These are phyloP conservation scores for Flaveria floridana DNA, from an alignment of 140 eudicot genomes.

Conservation along the genomic window DNA sequence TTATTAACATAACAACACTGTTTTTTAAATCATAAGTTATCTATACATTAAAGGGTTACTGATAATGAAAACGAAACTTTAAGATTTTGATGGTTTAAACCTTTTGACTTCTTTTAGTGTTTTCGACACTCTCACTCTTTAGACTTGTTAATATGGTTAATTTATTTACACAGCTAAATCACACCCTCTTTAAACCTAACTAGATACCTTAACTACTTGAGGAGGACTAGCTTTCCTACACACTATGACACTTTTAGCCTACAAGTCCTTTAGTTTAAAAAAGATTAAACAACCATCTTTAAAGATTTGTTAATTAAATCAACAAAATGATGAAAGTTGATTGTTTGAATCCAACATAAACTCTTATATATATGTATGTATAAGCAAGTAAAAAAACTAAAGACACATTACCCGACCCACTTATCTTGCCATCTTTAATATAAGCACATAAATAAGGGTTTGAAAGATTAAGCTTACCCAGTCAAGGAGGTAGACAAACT, in stretches of 20 bases:
- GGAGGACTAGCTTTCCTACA: no score
- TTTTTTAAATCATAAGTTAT: not conserved
- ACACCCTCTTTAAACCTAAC: no score
- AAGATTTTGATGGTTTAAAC: not conserved
- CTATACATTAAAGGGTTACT: not conserved
- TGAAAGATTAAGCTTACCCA: constrained; percentile 40
- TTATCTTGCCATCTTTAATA: not conserved
- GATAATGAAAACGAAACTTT: not conserved
- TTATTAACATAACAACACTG: not conserved
- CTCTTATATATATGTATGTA: not conserved
- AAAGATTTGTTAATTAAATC: not conserved
- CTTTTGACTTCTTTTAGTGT: not conserved
- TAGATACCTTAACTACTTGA: no score
- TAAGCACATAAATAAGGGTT: not conserved
- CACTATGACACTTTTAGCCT: no score
- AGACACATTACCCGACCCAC: not conserved
- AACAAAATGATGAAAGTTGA: not conserved
- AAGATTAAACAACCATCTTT: no score
- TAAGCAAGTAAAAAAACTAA: not conserved
- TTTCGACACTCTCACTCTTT: not conserved
- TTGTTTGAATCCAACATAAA: not conserved
- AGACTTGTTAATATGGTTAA: not conserved
- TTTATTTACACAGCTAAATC: no score
- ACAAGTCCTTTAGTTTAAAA: no score
- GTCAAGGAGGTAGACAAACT: constrained; percentile 63